Conservation (phyloP, 805 yeast species). For the Ogataea paradorogensis region DNA sequence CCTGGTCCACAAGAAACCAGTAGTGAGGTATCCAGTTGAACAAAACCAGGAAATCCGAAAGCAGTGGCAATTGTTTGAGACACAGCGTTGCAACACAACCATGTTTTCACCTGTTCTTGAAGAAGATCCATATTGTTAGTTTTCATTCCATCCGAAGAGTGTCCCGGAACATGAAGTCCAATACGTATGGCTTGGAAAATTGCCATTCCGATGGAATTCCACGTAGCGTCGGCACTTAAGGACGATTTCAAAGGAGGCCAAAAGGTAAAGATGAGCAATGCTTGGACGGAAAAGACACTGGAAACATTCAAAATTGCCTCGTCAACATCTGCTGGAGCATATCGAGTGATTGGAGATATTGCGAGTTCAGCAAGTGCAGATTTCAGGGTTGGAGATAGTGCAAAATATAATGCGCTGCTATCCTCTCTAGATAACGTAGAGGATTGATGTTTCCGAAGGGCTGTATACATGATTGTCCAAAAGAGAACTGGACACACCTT, state of each 20-base stretch:
- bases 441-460: slow-evolving; percentile 61
- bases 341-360: slow-evolving; percentile 84
- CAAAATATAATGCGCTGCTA: slow-evolving; percentile 46
- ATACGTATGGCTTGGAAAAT: slow-evolving; percentile 88
- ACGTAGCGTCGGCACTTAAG: slow-evolving; percentile 89
- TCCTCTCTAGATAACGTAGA: slow-evolving; percentile 22
- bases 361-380: slow-evolving; percentile 82
- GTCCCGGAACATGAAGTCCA: slow-evolving; percentile 83
- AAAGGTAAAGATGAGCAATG: slow-evolving; percentile 78
- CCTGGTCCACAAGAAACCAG: slow-evolving; percentile 51
- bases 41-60: slow-evolving; percentile 93
- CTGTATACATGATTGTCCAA: slow-evolving; percentile 89
- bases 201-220: slow-evolving; percentile 94
- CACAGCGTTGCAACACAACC: slow-evolving; percentile 91
- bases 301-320: slow-evolving; percentile 85
- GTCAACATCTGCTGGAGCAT: slow-evolving; percentile 72
- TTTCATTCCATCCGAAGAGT: slow-evolving; percentile 45
- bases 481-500: slow-evolving; percentile 81
- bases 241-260: slow-evolving; percentile 98
- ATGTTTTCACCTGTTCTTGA: slow-evolving; percentile 80
- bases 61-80: slow-evolving; percentile 89
- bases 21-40: slow-evolving; percentile 73
- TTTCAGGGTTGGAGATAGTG: slow-evolving; percentile 67
- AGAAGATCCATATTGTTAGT: slow-evolving; percentile 46
- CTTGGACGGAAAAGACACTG: slow-evolving; percentile 92